Base-by-base conservation (phyloP, 163 green algal species). In the Scenedesmus sp. region DNA sequence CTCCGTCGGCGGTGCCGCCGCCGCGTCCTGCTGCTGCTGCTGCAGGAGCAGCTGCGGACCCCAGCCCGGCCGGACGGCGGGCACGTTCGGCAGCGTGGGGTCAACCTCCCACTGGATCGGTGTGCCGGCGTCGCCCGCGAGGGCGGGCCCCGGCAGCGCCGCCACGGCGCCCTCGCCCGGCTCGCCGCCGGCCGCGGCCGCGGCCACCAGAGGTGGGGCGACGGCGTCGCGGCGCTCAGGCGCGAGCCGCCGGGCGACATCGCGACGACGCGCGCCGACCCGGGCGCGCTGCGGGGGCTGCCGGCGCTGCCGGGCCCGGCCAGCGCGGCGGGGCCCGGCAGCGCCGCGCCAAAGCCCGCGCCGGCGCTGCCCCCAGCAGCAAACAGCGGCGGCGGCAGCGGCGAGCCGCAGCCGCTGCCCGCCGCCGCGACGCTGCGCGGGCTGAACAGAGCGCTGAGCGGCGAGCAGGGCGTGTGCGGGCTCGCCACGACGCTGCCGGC, bases 391-490 rank as follows among this genome's bases (percentile, higher is more conserved):
- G 33, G 36, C 2, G 54, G 69, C 39, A 67, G 69, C 20, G 39
- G 33, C 22, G 34, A 31, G n/a, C 34, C 56, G 0, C 4, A n/a
- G 11, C n/a, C 13, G 39, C 50, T 60, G 24, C 20, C n/a, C 48
- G n/a, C 11, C 17, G 18, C 20, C 31, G 33, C 24, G 4, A 17
- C 26, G 2, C 6, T 44, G 13, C 58, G 42, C 4, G 69, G 69
- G 69, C 69, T 77, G 36, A 67, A 60, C 0, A 66, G 33, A 7
- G 67, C 39, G 7, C 69, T 67, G n/a, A 77, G 69, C 10, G 69
- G 69, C 6, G 53, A 67, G 20, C 34, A 44, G 3, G 69, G 69
- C n/a, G 69, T 77, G 18, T 36, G 36, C 0, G 69, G 69, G 36
- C 69, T 77, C 13, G 69, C 54, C 4, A 28, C 24, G 7, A 77